Conservation (phyloP, 2,329 filamentous ascomycete species). For the Neofusicoccum cordaticola region DNA sequence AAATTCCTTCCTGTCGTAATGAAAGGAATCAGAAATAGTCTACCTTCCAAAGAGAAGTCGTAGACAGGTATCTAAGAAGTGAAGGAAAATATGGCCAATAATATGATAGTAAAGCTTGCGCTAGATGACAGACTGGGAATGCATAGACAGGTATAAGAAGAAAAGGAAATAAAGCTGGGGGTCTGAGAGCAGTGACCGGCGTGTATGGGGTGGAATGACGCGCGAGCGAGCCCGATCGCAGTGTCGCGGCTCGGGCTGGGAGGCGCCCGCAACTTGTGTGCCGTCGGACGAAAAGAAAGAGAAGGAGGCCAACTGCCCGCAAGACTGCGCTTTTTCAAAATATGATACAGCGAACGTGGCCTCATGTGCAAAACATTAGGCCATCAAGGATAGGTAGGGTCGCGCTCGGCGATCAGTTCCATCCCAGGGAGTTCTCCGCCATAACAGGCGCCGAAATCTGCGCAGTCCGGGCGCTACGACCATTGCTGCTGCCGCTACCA, state of each 20-base stretch:
- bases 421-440: slow-evolving; percentile 90
- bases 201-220: slow-evolving; percentile 16
- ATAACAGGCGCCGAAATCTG: slow-evolving; percentile 88
- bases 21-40: slow-evolving; percentile 16
- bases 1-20: slow-evolving; percentile 3
- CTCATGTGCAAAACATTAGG: slow-evolving; percentile 17
- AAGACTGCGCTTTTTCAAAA: slow-evolving; percentile 16
- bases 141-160: slow-evolving; percentile 37
- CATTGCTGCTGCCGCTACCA: slow-evolving; percentile 62
- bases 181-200: slow-evolving; percentile 15
- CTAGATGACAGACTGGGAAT: slow-evolving; percentile 22
- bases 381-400: neutral
- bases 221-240: slow-evolving; percentile 19
- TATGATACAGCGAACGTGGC: slow-evolving; percentile 32
- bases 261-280: neutral
- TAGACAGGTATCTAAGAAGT: slow-evolving; percentile 43
- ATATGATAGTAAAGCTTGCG: slow-evolving; percentile 28
- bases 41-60: slow-evolving; percentile 22
- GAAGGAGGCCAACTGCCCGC: slow-evolving; percentile 12
- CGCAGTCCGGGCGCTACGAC: slow-evolving; percentile 61
- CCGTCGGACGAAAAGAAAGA: slow-evolving; percentile 8
- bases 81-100: slow-evolving; percentile 28
- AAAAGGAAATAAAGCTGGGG: slow-evolving; percentile 25
- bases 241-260: neutral
- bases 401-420: slow-evolving; percentile 64